A percentile compares a stretch with the other conserved stretches of the same genome.
Conservation (phyloP, 1,284 basidiomycete genomes). For the Moesziomyces parantarcticus region DNA sequence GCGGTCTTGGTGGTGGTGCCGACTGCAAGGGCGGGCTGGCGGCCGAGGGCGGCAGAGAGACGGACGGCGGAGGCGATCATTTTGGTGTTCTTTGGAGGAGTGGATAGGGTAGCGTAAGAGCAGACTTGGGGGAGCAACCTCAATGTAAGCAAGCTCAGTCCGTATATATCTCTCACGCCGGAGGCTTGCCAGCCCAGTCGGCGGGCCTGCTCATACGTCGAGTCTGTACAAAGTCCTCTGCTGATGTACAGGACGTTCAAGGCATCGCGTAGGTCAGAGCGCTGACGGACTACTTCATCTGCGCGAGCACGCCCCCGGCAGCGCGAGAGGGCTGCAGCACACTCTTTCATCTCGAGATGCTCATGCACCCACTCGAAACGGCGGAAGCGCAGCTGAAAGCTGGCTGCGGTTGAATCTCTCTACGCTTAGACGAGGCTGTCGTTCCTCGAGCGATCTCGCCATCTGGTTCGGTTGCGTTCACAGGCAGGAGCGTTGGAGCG, state of each 20-base stretch:
- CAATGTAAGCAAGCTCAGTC: not conserved
- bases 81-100: slow-evolving; percentile 5
- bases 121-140: not conserved
- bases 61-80: slow-evolving; percentile 50
- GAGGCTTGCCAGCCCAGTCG: not conserved
- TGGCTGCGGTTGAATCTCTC: not conserved
- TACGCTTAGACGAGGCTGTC: not conserved
- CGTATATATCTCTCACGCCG: not conserved
- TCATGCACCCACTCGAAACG: not conserved
- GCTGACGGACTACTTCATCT: not conserved
- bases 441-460: not conserved
- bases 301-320: too few relatives aligned
- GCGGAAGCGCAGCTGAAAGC: not conserved
- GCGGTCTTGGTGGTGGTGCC: slow-evolving; percentile 33
- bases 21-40: slow-evolving; percentile 34
- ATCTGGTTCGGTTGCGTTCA: not conserved
- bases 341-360: not conserved
- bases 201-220: not conserved
- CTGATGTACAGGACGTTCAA: not conserved
- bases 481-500: not conserved
- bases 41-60: slow-evolving; percentile 43
- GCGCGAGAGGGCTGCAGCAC: too few relatives aligned
- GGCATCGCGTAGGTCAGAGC: not conserved
- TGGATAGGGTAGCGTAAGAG: not conserved
- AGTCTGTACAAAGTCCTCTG: not conserved